Conservation (phyloP, 139 green algal genomes). For the Pseudopediastrum boryanum region DNA sequence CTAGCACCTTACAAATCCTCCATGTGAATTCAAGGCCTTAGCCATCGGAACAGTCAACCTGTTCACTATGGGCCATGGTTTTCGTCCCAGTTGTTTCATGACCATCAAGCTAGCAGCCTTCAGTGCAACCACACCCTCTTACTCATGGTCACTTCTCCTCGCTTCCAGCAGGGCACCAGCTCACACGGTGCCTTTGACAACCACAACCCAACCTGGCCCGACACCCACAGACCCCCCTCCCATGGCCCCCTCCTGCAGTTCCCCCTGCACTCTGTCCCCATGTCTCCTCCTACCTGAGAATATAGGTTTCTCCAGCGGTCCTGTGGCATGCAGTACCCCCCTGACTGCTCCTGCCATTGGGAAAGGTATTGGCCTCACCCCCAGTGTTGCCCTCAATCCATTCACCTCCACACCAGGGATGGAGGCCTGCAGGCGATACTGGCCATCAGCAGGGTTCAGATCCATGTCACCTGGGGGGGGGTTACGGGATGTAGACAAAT, state of each 20-base stretch:
- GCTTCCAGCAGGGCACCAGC: no score
- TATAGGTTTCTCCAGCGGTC: constrained; percentile 89
- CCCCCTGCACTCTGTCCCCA: background rate
- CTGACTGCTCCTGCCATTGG: constrained; percentile 77
- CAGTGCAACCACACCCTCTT: no score
- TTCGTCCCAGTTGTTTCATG: no score
- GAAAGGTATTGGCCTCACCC: constrained; percentile 76
- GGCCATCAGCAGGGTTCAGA: constrained; percentile 80
- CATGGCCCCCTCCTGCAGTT: background rate
- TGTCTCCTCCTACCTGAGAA: constrained; percentile 68
- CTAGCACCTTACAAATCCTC: no score
- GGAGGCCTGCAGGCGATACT: constrained; percentile 81
- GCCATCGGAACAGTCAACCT: no score
- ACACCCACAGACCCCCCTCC: no score
- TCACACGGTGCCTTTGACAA: no score
- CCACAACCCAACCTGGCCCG: no score
- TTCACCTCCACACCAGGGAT: constrained; percentile 86
- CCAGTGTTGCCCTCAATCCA: constrained; percentile 84
- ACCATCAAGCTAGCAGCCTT: no score
- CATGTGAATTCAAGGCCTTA: no score
- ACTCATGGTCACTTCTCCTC: no score
- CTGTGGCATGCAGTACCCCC: constrained; percentile 87
- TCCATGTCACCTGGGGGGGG: constrained; percentile 83
- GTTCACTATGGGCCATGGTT: no score
- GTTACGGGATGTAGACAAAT: background rate